Conservation (phyloP, 352 stramenopile species). For the Globisporangium paddicum region DNA sequence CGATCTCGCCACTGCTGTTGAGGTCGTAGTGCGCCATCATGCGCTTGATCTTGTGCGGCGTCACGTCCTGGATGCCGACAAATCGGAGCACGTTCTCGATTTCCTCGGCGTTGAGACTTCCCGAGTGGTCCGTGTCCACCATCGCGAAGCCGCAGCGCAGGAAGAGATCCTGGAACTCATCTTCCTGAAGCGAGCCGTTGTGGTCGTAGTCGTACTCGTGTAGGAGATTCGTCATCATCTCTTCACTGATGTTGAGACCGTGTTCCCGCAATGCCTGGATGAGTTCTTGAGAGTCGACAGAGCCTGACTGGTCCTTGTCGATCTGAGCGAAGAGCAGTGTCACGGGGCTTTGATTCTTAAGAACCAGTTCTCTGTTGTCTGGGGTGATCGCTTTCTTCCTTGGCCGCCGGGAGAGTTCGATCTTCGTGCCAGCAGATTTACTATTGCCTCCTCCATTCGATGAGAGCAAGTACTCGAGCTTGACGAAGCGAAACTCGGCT, state of each 20-base stretch:
- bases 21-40: conserved; percentile 68
- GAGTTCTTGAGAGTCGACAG: conserved; percentile 38
- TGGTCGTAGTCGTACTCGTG: conserved; percentile 54
- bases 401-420: conserved; percentile 16
- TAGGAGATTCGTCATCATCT: conserved; percentile 26
- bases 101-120: conserved; percentile 41
- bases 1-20: conserved; percentile 66
- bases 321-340: conserved; percentile 38
- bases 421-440: conserved; percentile 14
- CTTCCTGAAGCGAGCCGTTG: conserved; percentile 32
- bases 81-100: conserved; percentile 46
- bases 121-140: conserved; percentile 54
- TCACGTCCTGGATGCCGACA: conserved; percentile 39
- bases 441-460: conserved; percentile 12
- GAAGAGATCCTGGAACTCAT: conserved; percentile 57
- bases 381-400: neutral
- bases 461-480: conserved; percentile 36
- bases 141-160: conserved; percentile 50
- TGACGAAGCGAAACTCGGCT: conserved; percentile 40
- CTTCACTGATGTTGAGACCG: conserved; percentile 31
- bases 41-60: conserved; percentile 27
- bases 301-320: conserved; percentile 41
- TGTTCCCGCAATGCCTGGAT: conserved; percentile 25
- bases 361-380: neutral
- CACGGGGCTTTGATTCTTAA: conserved; percentile 14